A percentile compares a stretch with the other conserved stretches of the same genome.
phyloP scores from a whole-genome alignment of 805 yeast genomes.

The Myxozyma mucilagina region DNA sequence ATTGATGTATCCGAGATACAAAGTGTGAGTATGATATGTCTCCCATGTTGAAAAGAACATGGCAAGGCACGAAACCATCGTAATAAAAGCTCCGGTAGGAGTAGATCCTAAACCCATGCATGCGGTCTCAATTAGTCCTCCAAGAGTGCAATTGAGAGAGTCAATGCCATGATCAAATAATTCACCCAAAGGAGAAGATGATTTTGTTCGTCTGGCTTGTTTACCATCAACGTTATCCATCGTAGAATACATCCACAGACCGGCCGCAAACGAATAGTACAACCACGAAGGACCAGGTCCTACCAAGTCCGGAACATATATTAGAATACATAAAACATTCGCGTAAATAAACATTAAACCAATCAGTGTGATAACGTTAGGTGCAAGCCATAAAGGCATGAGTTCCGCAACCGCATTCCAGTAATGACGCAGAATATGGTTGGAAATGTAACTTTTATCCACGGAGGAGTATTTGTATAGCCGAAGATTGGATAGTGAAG shows the following conservation, averaged over 20 bases:
- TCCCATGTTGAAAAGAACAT: conserved; percentile 41
- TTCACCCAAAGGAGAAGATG: conserved; percentile 93
- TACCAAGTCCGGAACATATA: conserved; percentile 68
- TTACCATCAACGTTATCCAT: conserved; percentile 97
- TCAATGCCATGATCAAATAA: conserved; percentile 88
- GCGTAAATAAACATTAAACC: conserved; percentile 72
- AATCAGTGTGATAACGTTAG: conserved; percentile 81
- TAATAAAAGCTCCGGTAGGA: conserved; percentile 71
- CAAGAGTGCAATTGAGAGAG: conserved; percentile 75
- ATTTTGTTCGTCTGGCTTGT: conserved; percentile 89
- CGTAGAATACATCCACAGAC: conserved; percentile 88
- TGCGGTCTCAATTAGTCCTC: conserved; percentile 69
- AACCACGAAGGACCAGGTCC: conserved; percentile 70
- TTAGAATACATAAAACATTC: conserved; percentile 62
- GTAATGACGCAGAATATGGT: conserved; percentile 76
- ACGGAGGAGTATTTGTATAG: conserved; percentile 47
- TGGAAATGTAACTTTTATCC: conserved; percentile 79
- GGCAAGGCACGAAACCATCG: conserved; percentile 66
- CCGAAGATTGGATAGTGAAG: conserved; percentile 34
- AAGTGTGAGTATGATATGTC: conserved; percentile 43
- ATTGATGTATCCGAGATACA: conserved; percentile 76
- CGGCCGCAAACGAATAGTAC: conserved; percentile 74
- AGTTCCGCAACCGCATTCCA: conserved; percentile 78
- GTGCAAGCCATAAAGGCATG: conserved; percentile 92
- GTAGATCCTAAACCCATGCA: conserved; percentile 77